Evolutionary conservation across 805 yeast genomes (phyloP).

Genomic region (Pichia rugopelliculosa): DNA sequence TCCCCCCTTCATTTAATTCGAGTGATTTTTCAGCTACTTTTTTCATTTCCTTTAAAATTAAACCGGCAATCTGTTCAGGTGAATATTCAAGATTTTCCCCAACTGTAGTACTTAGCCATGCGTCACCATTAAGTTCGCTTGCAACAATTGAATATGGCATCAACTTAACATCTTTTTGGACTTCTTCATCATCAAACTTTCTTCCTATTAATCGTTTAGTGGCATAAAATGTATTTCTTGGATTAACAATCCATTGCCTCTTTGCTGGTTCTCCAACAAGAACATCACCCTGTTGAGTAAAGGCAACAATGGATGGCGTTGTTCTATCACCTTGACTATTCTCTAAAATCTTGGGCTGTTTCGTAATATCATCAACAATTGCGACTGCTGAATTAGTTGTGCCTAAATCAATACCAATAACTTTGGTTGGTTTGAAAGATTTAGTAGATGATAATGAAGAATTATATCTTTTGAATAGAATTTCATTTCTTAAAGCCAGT

Average conservation of each 20-base stretch:
- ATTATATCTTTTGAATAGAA: not conserved
- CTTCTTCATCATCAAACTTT: conserved; percentile 82
- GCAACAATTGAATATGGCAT: conserved; percentile 88
- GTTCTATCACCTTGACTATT: conserved; percentile 73
- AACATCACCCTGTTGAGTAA: conserved; percentile 80
- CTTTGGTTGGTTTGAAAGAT: conserved; percentile 31
- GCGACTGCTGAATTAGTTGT: conserved; percentile 91
- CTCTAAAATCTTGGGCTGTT: conserved; percentile 62
- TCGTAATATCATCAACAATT: conserved; percentile 62
- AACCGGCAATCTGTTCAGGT: conserved; percentile 94
- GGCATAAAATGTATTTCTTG: conserved; percentile 88
- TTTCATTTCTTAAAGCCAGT: not conserved
- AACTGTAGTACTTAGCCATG: conserved; percentile 76
- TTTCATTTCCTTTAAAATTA: conserved; percentile 88
- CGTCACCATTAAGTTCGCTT: conserved; percentile 74
- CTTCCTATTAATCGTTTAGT: conserved; percentile 94
- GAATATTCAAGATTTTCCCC: conserved; percentile 74
- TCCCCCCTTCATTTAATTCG: conserved; percentile 45
- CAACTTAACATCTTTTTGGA: conserved; percentile 79
- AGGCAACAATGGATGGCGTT: conserved; percentile 92
- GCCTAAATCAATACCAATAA: conserved; percentile 81
- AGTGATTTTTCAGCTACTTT: conserved; percentile 83
- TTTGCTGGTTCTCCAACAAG: conserved; percentile 92
- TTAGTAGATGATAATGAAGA: not conserved
- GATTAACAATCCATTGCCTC: conserved; percentile 93